Evolutionary conservation across 2,329 filamentous ascomycete species (phyloP).

Genomic region (Talaromyces sp.): DNA sequence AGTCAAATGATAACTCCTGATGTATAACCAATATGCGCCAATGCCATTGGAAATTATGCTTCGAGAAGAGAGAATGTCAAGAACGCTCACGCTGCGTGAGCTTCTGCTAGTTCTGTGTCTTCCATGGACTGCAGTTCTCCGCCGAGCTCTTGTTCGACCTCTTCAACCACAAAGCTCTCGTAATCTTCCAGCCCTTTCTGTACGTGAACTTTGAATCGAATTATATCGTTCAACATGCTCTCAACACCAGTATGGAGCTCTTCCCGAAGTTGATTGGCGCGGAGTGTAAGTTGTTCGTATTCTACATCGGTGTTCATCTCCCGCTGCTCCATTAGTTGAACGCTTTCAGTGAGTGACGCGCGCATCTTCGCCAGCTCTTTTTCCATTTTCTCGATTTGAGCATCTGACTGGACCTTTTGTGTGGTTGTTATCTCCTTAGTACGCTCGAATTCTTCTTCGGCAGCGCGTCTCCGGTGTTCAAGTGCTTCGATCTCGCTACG

Average conservation of each 20-base stretch:
- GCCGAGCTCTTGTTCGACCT: conserved; percentile 82
- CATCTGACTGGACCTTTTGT: conserved; percentile 82
- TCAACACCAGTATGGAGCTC: conserved; percentile 97
- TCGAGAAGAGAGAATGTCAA: neutral
- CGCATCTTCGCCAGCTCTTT: conserved; percentile 96
- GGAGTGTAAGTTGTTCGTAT: conserved; percentile 87
- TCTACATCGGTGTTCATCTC: conserved; percentile 97
- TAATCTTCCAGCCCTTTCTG: conserved; percentile 92
- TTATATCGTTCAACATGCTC: conserved; percentile 91
- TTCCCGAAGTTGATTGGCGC: conserved; percentile 80
- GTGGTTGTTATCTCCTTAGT: conserved; percentile 83
- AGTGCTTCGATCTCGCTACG: conserved; percentile 86
- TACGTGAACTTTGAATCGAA: conserved; percentile 97
- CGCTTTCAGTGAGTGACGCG: conserved; percentile 74
- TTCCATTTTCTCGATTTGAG: conserved; percentile 98
- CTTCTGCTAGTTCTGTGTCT: conserved; percentile 23
- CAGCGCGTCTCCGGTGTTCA: conserved; percentile 80
- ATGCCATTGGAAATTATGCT: neutral
- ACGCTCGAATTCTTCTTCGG: conserved; percentile 90
- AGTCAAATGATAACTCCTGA: conserved; percentile 15
- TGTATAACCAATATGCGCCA: conserved; percentile 11
- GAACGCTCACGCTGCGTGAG: conserved; percentile 3
- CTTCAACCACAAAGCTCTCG: conserved; percentile 87
- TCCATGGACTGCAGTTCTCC: conserved; percentile 53
- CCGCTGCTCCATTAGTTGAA: conserved; percentile 87